Percentiles rank a stretch among this genome's conserved stretches.
phyloP scores from a whole-genome alignment of 441 rosid species.

The Corymbia citriodora region DNA sequence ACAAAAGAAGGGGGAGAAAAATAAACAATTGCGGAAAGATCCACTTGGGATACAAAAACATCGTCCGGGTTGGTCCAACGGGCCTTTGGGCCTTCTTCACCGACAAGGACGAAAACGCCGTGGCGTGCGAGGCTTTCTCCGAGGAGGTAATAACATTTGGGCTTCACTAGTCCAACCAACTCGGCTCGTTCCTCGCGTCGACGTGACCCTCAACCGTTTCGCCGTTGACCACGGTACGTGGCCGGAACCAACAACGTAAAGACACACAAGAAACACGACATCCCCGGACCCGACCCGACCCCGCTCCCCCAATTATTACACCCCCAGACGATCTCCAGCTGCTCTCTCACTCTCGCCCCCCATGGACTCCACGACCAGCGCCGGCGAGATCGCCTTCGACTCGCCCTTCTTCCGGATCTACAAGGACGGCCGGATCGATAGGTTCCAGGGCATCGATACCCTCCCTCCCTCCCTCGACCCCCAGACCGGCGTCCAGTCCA shows the following conservation, averaged over 20 bases:
- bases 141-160: not conserved
- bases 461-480: conserved; percentile 34
- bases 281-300: not conserved
- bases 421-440: conserved; percentile 31
- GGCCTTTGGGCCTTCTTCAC: not conserved
- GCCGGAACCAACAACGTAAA: not conserved
- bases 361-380: not conserved
- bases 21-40: not conserved
- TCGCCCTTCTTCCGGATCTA: conserved; percentile 28
- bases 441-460: not conserved
- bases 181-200: not conserved
- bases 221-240: not conserved
- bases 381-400: not conserved
- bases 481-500: conserved; percentile 29
- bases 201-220: not conserved
- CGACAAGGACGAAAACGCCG: not conserved
- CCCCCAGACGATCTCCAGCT: not conserved
- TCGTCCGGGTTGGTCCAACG: not conserved
- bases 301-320: not conserved
- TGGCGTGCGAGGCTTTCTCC: not conserved
- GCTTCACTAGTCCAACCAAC: not conserved
- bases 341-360: not conserved
- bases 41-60: not conserved
- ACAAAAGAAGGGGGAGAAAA: not conserved
- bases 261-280: not conserved